These are phyloP conservation scores for Trichophyton mentagrophytes DNA, from an alignment of 2,329 filamentous ascomycete species.

Conservation along the genomic window DNA sequence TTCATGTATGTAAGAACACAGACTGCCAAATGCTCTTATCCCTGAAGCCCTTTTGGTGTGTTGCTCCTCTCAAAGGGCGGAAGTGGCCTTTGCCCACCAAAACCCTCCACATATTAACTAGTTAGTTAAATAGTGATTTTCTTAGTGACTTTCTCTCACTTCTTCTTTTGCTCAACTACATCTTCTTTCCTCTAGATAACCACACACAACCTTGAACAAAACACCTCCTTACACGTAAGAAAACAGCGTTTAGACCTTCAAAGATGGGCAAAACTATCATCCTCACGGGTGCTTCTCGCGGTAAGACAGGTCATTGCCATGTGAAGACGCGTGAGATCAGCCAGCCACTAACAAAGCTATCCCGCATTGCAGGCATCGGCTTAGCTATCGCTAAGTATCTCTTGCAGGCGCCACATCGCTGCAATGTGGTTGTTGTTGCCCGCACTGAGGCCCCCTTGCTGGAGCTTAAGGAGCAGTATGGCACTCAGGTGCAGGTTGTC, in stretches of 20 bases:
- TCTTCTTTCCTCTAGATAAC: not conserved
- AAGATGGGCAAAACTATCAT: constrained; percentile 49
- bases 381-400: constrained; percentile 48
- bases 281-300: constrained; percentile 54
- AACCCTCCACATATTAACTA: not conserved
- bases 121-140: not conserved
- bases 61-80: not conserved
- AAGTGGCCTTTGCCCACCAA: not conserved
- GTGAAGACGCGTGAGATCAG: not conserved
- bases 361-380: constrained; percentile 42
- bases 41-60: not conserved
- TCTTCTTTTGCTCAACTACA: not conserved
- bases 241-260: not conserved
- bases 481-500: constrained; percentile 43
- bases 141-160: not conserved
- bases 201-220: not conserved
- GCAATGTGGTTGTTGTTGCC: constrained; percentile 47
- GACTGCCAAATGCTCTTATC: not conserved
- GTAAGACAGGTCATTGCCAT: constrained; percentile 22
- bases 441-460: constrained; percentile 43
- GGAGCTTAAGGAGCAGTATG: constrained; percentile 42
- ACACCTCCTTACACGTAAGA: not conserved
- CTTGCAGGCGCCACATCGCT: constrained; percentile 35
- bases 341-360: constrained; percentile 3
- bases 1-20: not conserved